A percentile compares a stretch with the other conserved stretches of the same genome.
phyloP scores from a whole-genome alignment of 2,329 filamentous ascomycete genomes.

The Exophiala spinifera region DNA sequence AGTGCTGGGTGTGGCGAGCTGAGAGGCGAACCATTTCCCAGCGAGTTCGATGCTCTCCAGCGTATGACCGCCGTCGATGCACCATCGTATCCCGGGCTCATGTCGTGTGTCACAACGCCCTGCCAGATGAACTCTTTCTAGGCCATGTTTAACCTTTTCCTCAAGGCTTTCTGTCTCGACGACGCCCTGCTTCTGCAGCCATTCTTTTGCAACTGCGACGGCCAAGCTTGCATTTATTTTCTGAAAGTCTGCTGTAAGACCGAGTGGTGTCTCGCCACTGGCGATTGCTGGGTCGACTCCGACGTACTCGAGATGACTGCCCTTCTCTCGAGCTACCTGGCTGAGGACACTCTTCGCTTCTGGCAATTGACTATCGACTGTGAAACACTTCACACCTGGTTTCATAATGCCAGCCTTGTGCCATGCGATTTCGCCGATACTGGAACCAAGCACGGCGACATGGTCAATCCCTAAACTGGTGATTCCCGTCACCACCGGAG shows the following conservation, averaged over 20 bases:
- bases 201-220: constrained; percentile 47
- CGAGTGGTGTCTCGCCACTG: constrained; percentile 51
- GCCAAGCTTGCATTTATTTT: constrained; percentile 62
- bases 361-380: constrained; percentile 52
- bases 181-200: constrained; percentile 39
- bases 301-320: constrained; percentile 43
- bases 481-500: constrained; percentile 69
- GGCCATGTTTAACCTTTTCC: constrained; percentile 56
- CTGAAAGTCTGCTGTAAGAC: constrained; percentile 61
- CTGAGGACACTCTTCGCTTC: constrained; percentile 55
- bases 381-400: constrained; percentile 59
- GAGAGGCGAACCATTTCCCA: constrained; percentile 69
- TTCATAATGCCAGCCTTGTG: constrained; percentile 91
- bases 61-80: constrained; percentile 85
- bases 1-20: constrained; percentile 37
- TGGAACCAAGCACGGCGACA: constrained; percentile 72
- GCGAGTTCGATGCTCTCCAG: constrained; percentile 75
- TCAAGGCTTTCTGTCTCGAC: constrained; percentile 2
- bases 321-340: constrained; percentile 53
- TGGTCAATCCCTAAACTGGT: constrained; percentile 85
- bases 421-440: constrained; percentile 81
- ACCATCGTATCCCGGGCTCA: constrained; percentile 64
- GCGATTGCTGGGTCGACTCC: constrained; percentile 46
- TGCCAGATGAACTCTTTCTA: constrained; percentile 65
- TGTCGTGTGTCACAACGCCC: constrained; percentile 73